A percentile compares a stretch with the other conserved stretches of the same genome.
phyloP scores from a whole-genome alignment of 2,329 filamentous ascomycete genomes.

The Mycocentrospora acerina region DNA sequence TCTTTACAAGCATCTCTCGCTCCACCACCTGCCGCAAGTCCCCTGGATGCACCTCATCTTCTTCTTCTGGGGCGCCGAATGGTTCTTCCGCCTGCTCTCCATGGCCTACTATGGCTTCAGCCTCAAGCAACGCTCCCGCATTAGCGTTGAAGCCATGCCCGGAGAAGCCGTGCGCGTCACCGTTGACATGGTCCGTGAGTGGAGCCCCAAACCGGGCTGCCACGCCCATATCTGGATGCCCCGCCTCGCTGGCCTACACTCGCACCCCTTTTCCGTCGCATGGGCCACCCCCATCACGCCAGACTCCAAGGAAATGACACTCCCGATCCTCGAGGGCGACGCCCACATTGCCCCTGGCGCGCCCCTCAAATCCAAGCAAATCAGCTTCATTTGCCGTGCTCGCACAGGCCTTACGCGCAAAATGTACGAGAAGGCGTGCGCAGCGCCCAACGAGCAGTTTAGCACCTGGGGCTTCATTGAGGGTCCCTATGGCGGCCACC shows the following conservation, averaged over 20 bases:
- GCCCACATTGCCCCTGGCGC: slow-evolving; percentile 17
- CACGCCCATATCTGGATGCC: slow-evolving; percentile 65
- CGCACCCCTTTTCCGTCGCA: slow-evolving; percentile 54
- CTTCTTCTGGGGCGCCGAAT: slow-evolving; percentile 74
- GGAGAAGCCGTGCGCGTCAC: slow-evolving; percentile 63
- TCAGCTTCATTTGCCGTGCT: slow-evolving; percentile 73
- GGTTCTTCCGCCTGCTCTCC: slow-evolving; percentile 49
- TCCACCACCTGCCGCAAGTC: slow-evolving; percentile 67
- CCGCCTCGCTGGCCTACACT: slow-evolving; percentile 41
- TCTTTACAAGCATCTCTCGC: slow-evolving; percentile 76
- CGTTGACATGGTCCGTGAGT: slow-evolving; percentile 58
- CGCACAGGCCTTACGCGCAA: slow-evolving; percentile 72
- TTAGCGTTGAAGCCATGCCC: slow-evolving; percentile 60
- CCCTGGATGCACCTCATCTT: slow-evolving; percentile 75
- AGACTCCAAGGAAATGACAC: slow-evolving; percentile 37
- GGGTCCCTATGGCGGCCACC: slow-evolving; percentile 73
- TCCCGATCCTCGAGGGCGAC: slow-evolving; percentile 36
- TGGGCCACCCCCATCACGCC: slow-evolving; percentile 44
- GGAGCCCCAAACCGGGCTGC: slow-evolving; percentile 56
- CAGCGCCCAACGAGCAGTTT: slow-evolving; percentile 61
- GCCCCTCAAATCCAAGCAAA: slow-evolving; percentile 43
- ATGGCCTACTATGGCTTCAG: slow-evolving; percentile 58
- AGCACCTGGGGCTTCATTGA: slow-evolving; percentile 68
- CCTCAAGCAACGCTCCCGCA: slow-evolving; percentile 51
- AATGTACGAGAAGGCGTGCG: slow-evolving; percentile 67